phyloP scores from a whole-genome alignment of 73 alveolate species.

The Paramecium tetraurelia region DNA sequence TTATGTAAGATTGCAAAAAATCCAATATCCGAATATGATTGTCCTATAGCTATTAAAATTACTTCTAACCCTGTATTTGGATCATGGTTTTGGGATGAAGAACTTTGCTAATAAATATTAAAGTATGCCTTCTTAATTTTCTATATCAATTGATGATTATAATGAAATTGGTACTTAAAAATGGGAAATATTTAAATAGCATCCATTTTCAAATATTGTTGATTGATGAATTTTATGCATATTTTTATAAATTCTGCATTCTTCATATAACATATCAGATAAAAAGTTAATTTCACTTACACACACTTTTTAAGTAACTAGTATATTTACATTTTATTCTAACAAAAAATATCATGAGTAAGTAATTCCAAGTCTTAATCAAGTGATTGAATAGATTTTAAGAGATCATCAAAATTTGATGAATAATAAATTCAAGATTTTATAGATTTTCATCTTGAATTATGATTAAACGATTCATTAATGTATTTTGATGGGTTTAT shows the following conservation, averaged over 20 bases:
- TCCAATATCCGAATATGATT: not conserved
- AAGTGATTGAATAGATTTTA: too few relatives aligned
- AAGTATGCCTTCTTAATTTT: not conserved
- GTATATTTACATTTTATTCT: too few relatives aligned
- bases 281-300: too few relatives aligned
- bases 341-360: too few relatives aligned
- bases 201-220: constrained; percentile 26
- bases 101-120: constrained; percentile 3
- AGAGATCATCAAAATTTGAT: too few relatives aligned
- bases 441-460: too few relatives aligned
- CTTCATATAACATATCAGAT: not conserved
- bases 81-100: constrained; percentile 34
- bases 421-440: too few relatives aligned
- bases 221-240: not conserved
- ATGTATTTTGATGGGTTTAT: too few relatives aligned
- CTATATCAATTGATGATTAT: not conserved
- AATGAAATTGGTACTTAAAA: not conserved
- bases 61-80: not conserved
- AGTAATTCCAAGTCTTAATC: too few relatives aligned
- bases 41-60: not conserved
- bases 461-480: too few relatives aligned
- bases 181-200: constrained; percentile 37
- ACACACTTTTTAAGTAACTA: too few relatives aligned
- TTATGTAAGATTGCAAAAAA: not conserved
- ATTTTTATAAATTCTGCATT: not conserved